A percentile compares a stretch with the other conserved stretches of the same genome.
Evolutionary conservation across 345 rosid species (phyloP).

Genomic region (Citrus medica): DNA sequence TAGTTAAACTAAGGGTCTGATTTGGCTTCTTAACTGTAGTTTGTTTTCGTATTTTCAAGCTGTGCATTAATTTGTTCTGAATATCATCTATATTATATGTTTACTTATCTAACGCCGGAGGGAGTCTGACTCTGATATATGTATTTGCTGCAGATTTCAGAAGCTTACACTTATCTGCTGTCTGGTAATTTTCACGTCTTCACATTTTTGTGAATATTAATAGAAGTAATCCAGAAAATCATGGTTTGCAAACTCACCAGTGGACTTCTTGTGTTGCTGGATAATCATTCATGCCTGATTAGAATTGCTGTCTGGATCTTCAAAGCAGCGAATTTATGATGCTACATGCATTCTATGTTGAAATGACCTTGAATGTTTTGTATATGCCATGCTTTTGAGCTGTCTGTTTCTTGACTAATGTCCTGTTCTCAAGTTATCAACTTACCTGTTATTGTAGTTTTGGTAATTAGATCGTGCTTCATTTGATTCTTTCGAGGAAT

Average conservation of each 20-base stretch:
- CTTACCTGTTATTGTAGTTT: constrained; percentile 21
- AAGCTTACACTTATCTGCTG: constrained; percentile 58
- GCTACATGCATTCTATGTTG: neutral
- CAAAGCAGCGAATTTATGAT: neutral
- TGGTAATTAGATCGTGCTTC: constrained; percentile 22
- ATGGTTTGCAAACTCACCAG: constrained; percentile 35
- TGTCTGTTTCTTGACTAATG: neutral
- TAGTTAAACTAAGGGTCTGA: neutral
- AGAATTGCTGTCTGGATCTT: constrained; percentile 1
- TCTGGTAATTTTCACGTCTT: constrained; percentile 48
- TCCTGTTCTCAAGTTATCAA: constrained; percentile 1
- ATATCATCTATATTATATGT: neutral
- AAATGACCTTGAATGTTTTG: constrained; percentile 1
- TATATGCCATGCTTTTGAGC: neutral
- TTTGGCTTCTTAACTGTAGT: neutral
- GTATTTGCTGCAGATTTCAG: constrained; percentile 54
- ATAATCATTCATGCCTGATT: constrained; percentile 4
- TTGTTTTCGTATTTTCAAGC: neutral
- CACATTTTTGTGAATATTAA: neutral
- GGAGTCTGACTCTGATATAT: constrained; percentile 10
- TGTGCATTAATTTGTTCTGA: neutral
- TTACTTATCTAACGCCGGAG: neutral
- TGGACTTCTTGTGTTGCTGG: constrained; percentile 18
- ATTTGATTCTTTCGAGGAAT: constrained; percentile 23
- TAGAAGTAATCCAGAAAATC: neutral